Evolutionary conservation across 208 protist species (phyloP).

Genomic region (Endotrypanum monterogeii): DNA sequence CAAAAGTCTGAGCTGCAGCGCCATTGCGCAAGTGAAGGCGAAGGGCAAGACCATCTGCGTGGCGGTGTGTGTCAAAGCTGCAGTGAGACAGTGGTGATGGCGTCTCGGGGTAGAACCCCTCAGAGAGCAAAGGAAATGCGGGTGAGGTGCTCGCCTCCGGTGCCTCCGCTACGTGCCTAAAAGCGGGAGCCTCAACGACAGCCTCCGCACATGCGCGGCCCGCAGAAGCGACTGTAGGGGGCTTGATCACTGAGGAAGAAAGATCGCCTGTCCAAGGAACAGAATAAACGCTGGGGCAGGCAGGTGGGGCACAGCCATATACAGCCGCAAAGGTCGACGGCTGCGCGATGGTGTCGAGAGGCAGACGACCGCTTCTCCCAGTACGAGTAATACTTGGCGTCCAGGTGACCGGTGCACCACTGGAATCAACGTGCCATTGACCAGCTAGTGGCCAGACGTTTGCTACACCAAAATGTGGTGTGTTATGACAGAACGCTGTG

Average conservation of each 20-base stretch:
- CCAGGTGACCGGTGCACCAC: background rate
- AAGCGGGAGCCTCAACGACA: background rate
- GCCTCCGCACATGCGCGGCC: background rate
- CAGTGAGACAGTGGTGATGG: constrained; percentile 10
- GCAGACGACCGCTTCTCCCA: background rate
- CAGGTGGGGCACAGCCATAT: background rate
- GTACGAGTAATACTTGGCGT: background rate
- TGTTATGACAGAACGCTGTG: background rate
- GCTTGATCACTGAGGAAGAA: background rate
- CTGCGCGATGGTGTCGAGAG: background rate
- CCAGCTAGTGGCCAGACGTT: background rate
- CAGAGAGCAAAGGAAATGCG: background rate
- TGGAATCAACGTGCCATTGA: background rate
- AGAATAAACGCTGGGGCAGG: background rate
- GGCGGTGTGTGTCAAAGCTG: constrained; percentile 12
- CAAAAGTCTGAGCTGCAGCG: background rate
- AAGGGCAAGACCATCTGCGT: constrained; percentile 13
- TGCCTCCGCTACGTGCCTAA: too few relatives aligned
- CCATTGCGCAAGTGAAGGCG: background rate
- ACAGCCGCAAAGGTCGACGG: background rate
- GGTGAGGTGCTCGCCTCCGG: background rate
- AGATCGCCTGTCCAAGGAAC: background rate
- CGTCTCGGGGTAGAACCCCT: background rate
- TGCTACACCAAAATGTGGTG: background rate
- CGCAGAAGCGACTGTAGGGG: background rate